phyloP scores from a whole-genome alignment of 352 stramenopile genomes.

The Globisporangium paddicum region DNA sequence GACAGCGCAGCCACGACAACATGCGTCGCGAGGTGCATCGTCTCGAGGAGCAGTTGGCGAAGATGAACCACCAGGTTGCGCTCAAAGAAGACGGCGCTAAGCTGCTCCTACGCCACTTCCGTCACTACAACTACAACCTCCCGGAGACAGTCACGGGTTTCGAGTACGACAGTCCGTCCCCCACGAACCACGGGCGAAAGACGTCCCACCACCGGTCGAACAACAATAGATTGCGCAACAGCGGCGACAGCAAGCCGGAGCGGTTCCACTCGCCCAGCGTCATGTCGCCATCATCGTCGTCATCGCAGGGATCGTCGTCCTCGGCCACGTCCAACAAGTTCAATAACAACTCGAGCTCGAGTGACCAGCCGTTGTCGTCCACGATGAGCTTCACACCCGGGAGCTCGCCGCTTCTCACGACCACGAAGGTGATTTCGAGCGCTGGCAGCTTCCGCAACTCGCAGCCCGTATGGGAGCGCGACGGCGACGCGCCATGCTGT shows the following conservation, averaged over 20 bases:
- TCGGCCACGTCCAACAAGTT: constrained; percentile 11
- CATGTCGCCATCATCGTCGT: constrained; percentile 18
- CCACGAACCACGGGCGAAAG: constrained; percentile 15
- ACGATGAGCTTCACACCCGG: constrained; percentile 47
- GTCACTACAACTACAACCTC: constrained; percentile 84
- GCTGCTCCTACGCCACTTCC: constrained; percentile 54
- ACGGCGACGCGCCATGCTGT: constrained; percentile 78
- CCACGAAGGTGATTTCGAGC: constrained; percentile 58
- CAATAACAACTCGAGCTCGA: constrained; percentile 5
- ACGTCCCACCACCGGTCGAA: constrained; percentile 9
- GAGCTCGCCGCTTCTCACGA: constrained; percentile 58
- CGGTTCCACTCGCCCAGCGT: constrained; percentile 16
- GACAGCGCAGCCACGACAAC: constrained; percentile 28
- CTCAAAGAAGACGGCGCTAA: constrained; percentile 60
- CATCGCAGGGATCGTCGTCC: constrained; percentile 15
- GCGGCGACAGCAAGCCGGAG: constrained; percentile 9
- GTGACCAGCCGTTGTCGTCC: constrained; percentile 24
- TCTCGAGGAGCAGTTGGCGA: constrained; percentile 55
- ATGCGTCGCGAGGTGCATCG: constrained; percentile 51
- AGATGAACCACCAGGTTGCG: constrained; percentile 58
- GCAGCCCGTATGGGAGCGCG: constrained; percentile 80
- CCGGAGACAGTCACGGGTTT: constrained; percentile 41
- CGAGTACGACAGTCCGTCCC: constrained; percentile 46
- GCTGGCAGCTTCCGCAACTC: constrained; percentile 58
- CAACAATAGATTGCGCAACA: constrained; percentile 9